phyloP scores from a whole-genome alignment of 2,329 filamentous ascomycete genomes.

The Arthrobotrys sinensis region DNA sequence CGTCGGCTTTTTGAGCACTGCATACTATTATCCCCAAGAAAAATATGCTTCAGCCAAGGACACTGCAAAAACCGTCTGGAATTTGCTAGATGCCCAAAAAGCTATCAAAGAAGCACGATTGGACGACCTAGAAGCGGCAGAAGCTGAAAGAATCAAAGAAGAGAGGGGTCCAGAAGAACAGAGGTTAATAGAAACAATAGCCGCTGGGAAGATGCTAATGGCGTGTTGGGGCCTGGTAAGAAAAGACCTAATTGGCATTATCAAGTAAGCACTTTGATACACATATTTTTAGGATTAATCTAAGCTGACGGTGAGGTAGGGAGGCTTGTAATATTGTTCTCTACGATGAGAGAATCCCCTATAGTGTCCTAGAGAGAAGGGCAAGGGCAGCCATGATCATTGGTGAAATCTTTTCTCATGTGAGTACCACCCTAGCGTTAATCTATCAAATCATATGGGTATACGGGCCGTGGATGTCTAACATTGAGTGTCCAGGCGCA shows the following conservation, averaged over 20 bases:
- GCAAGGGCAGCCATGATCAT: conserved; percentile 32
- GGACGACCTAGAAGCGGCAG: conserved; percentile 29
- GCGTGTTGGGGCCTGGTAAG: conserved; percentile 45
- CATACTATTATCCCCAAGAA: conserved; percentile 46
- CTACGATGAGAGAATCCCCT: conserved; percentile 25
- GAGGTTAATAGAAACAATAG: conserved; percentile 38
- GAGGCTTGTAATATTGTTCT: conserved; percentile 46
- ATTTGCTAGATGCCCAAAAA: conserved; percentile 43
- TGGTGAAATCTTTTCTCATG: conserved; percentile 35
- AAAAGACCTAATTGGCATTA: conserved; percentile 40
- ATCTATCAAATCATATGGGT: neutral
- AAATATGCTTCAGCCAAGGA: conserved; percentile 42
- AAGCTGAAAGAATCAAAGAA: conserved; percentile 30
- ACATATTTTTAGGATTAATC: neutral
- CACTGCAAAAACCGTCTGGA: conserved; percentile 50
- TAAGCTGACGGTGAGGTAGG: neutral
- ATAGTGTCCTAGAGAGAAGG: conserved; percentile 12
- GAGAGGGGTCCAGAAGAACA: conserved; percentile 48
- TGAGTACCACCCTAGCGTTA: neutral
- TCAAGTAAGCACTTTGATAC: conserved; percentile 26
- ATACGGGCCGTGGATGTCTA: neutral
- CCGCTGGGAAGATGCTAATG: conserved; percentile 43
- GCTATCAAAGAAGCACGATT: conserved; percentile 39
- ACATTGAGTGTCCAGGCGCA: conserved; percentile 12
- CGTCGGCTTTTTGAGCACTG: conserved; percentile 29